Percentiles rank a stretch among this genome's conserved stretches.
Evolutionary conservation across 2,329 filamentous ascomycete species (phyloP).

Genomic region (Colletotrichum horii): DNA sequence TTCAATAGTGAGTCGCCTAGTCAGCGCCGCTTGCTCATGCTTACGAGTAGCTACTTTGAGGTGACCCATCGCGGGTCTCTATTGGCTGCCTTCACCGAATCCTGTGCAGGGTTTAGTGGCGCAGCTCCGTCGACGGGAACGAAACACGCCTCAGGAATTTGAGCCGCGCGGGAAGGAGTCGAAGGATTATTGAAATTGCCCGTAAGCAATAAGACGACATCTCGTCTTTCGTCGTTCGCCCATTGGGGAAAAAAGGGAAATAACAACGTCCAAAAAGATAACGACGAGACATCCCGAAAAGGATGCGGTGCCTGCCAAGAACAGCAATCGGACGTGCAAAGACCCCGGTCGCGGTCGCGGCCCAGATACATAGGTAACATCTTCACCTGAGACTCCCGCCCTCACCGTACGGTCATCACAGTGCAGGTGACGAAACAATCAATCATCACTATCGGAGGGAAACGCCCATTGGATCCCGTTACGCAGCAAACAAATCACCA

Average conservation of each 20-base stretch:
- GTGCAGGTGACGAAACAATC: not conserved
- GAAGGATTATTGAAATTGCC: not conserved
- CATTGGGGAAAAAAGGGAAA: not conserved
- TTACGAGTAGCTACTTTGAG: not conserved
- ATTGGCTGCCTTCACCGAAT: not conserved
- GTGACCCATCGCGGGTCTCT: not conserved
- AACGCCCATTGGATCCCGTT: not conserved
- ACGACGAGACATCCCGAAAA: not conserved
- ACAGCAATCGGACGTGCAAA: not conserved
- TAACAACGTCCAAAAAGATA: not conserved
- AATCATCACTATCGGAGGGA: not conserved
- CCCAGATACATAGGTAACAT: not conserved
- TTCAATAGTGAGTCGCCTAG: not conserved
- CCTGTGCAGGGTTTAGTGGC: not conserved
- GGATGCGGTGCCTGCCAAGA: not conserved
- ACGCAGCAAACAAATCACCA: not conserved
- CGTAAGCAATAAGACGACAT: not conserved
- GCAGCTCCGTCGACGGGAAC: not conserved
- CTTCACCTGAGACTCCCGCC: conserved; percentile 2
- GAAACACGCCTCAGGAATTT: not conserved
- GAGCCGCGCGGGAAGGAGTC: not conserved
- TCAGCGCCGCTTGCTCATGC: not conserved
- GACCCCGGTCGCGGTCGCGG: not conserved
- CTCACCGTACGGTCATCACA: not conserved
- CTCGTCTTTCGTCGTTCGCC: not conserved